These are phyloP conservation scores for Microdochium nivale DNA, from an alignment of 2,329 filamentous ascomycete species.

Conservation along the genomic window DNA sequence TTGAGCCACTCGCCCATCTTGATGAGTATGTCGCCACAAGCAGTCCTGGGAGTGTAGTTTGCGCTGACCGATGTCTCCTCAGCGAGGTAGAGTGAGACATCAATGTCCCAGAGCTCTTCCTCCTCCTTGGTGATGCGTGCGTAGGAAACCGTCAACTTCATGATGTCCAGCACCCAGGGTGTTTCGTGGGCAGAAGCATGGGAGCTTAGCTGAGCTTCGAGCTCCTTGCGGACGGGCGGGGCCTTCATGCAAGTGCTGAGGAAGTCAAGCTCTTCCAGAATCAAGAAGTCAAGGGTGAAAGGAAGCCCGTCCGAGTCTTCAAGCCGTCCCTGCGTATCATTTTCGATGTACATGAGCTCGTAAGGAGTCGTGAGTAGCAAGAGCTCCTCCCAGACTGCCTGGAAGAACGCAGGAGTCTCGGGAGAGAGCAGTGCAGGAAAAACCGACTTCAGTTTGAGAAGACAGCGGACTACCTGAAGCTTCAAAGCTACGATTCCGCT, in stretches of 20 bases:
- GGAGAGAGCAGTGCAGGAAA: slow-evolving; percentile 77
- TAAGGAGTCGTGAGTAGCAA: slow-evolving; percentile 64
- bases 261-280: slow-evolving; percentile 91
- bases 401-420: slow-evolving; percentile 76
- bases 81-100: slow-evolving; percentile 89
- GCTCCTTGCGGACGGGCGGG: slow-evolving; percentile 77
- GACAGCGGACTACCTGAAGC: slow-evolving; percentile 85
- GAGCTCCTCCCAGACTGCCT: slow-evolving; percentile 83
- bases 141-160: slow-evolving; percentile 78
- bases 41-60: slow-evolving; percentile 91
- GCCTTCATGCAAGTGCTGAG: slow-evolving; percentile 86
- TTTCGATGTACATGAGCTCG: slow-evolving; percentile 74
- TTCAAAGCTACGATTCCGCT: slow-evolving; percentile 81
- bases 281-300: slow-evolving; percentile 87
- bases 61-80: slow-evolving; percentile 92
- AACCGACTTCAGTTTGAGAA: slow-evolving; percentile 79
- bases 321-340: slow-evolving; percentile 76
- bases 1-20: slow-evolving; percentile 89
- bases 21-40: slow-evolving; percentile 84
- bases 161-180: slow-evolving; percentile 79
- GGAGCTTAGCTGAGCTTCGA: slow-evolving; percentile 68
- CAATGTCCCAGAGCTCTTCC: slow-evolving; percentile 91
- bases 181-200: slow-evolving; percentile 52
- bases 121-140: slow-evolving; percentile 88
- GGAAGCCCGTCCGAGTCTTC: slow-evolving; percentile 89